Evolutionary conservation across 495 filamentous ascomycete species (phyloP).

Genomic region (Sordaria brevicollis): DNA sequence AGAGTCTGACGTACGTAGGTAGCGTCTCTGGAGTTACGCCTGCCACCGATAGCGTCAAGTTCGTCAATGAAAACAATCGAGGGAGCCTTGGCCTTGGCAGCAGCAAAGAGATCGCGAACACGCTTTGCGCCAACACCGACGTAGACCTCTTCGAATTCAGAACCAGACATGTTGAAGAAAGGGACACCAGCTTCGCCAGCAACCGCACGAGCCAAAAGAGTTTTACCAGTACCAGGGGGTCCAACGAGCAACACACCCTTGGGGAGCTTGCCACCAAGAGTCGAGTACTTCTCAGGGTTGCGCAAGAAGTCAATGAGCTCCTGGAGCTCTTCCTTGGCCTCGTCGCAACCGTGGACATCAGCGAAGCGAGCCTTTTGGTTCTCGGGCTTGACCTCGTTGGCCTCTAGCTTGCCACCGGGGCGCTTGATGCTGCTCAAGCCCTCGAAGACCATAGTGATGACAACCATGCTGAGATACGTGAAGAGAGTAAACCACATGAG

Average conservation of each 20-base stretch:
- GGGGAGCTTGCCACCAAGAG: slow-evolving; percentile 87
- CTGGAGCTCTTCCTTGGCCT: slow-evolving; percentile 95
- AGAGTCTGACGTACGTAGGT: slow-evolving; percentile 96
- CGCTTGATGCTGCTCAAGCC: slow-evolving; percentile 66
- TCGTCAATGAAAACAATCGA: slow-evolving; percentile 99
- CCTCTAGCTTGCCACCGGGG: slow-evolving; percentile 51
- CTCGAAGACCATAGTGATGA: slow-evolving; percentile 74
- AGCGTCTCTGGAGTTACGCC: slow-evolving; percentile 84
- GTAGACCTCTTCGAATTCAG: slow-evolving; percentile 97
- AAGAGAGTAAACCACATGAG: slow-evolving; percentile 64
- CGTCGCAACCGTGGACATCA: slow-evolving; percentile 95
- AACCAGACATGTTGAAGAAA: slow-evolving; percentile 99
- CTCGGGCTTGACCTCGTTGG: slow-evolving; percentile 78
- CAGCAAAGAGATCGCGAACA: slow-evolving; percentile 87
- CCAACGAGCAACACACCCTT: slow-evolving; percentile 95
- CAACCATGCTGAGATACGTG: slow-evolving; percentile 60
- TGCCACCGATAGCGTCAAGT: slow-evolving; percentile 89
- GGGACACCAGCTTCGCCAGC: slow-evolving; percentile 95
- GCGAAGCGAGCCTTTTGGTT: slow-evolving; percentile 83
- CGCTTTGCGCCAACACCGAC: slow-evolving; percentile 97
- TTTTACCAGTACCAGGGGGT: slow-evolving; percentile 96
- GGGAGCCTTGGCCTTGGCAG: slow-evolving; percentile 79
- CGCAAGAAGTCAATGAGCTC: slow-evolving; percentile 94
- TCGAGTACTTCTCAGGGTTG: slow-evolving; percentile 83
- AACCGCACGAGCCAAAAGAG: slow-evolving; percentile 90